Evolutionary conservation across 177 flowering plant genomes (phyloP).

Genomic region (Vitis hybrid): DNA sequence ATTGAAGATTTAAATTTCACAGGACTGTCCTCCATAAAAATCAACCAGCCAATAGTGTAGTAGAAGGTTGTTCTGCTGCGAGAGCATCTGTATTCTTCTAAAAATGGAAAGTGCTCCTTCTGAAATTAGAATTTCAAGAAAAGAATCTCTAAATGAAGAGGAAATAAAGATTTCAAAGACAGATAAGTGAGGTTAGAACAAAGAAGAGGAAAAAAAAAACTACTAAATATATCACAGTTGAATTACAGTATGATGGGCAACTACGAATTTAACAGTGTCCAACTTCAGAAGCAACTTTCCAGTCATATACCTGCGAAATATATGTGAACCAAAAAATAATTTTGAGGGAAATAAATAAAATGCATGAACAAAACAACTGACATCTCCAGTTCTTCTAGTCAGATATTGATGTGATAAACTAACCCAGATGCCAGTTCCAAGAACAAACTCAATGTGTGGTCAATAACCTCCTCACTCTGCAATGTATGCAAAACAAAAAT

Average conservation of each 20-base stretch:
- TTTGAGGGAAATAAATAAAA: background rate
- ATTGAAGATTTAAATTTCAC: slow-evolving; percentile 87
- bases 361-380: background rate
- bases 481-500: slow-evolving; percentile 5
- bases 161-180: background rate
- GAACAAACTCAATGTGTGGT: slow-evolving; percentile 87
- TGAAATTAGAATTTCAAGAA: slow-evolving; percentile 24
- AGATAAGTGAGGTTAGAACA: slow-evolving; percentile 6
- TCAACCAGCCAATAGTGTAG: slow-evolving; percentile 86
- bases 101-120: slow-evolving; percentile 95
- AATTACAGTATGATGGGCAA: slow-evolving; percentile 86
- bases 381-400: background rate
- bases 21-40: slow-evolving; percentile 95
- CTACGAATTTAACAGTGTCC: slow-evolving; percentile 80
- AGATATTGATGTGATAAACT: slow-evolving; percentile 21
- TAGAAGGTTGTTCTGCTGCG: slow-evolving; percentile 95
- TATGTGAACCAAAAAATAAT: slow-evolving; percentile 4
- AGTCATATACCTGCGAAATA: slow-evolving; percentile 77
- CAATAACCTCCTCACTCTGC: slow-evolving; percentile 95
- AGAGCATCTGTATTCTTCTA: slow-evolving; percentile 81
- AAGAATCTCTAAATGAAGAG: background rate
- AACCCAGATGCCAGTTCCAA: slow-evolving; percentile 97
- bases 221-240: slow-evolving; percentile 6
- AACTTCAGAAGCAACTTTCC: slow-evolving; percentile 93
- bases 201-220: background rate